phyloP scores from a whole-genome alignment of 768 basidiomycete species.

The Amanita pallidorosea region DNA sequence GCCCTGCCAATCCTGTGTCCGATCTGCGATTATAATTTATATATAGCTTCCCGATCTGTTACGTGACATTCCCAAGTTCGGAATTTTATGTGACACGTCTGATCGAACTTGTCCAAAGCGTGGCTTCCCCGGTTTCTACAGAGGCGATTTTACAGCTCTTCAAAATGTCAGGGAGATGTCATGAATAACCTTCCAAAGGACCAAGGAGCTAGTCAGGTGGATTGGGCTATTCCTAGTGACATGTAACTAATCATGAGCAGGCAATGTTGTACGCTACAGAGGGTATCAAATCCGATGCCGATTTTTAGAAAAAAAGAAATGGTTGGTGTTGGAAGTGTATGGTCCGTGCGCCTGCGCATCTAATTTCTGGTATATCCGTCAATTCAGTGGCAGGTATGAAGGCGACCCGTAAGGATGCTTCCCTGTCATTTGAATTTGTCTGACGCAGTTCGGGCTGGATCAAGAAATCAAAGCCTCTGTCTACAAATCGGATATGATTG shows the following conservation, averaged over 20 bases:
- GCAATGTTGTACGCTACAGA: constrained; percentile 99
- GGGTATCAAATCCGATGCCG: constrained; percentile 66
- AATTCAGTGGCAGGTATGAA: constrained; percentile 67
- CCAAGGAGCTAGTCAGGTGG: constrained; percentile 90
- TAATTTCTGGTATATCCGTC: constrained; percentile 6
- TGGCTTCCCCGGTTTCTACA: constrained; percentile 14
- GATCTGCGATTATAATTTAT: background rate
- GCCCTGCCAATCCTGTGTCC: background rate
- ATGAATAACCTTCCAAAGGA: constrained; percentile 76
- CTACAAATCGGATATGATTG: constrained; percentile 59
- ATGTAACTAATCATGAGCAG: constrained; percentile 24
- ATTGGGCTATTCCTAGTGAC: background rate
- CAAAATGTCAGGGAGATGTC: constrained; percentile 30
- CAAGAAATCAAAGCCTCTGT: constrained; percentile 81
- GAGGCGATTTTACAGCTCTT: constrained; percentile 27
- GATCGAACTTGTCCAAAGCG: constrained; percentile 4
- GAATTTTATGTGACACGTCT: background rate
- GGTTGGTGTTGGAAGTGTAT: constrained; percentile 95
- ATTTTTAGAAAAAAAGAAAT: constrained; percentile 94
- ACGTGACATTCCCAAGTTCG: background rate
- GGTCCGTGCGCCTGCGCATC: constrained; percentile 40
- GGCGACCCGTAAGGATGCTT: constrained; percentile 84
- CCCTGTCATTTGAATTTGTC: constrained; percentile 1
- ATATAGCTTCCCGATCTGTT: too few species aligned
- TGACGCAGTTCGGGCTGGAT: constrained; percentile 55